A percentile compares a stretch with the other conserved stretches of the same genome.
These are phyloP conservation scores for Trichoderma oligosporum DNA, from an alignment of 2,329 filamentous ascomycete genomes.

Conservation along the genomic window DNA sequence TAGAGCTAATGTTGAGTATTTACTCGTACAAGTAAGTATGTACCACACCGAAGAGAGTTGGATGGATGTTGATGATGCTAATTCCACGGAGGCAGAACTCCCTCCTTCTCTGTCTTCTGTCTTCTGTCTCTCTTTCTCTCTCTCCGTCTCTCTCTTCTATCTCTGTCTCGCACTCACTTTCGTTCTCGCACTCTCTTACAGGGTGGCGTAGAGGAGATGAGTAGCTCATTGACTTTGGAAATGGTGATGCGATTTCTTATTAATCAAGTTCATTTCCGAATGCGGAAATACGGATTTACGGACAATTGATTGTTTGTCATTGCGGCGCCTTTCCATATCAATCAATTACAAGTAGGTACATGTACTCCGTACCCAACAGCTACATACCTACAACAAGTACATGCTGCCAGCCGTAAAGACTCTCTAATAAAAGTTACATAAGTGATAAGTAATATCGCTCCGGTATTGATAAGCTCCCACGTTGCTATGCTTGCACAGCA, in stretches of 20 bases:
- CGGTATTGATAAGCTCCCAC: background rate
- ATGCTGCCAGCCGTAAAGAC: background rate
- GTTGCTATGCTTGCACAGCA: background rate
- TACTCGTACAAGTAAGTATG: background rate
- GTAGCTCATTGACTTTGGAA: background rate
- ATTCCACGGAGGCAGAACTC: too few species aligned
- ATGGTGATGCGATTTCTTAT: background rate
- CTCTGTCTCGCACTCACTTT: too few species aligned
- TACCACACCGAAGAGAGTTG: background rate
- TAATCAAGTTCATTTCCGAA: constrained; percentile 3
- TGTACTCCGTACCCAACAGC: too few species aligned
- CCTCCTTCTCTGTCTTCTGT: too few species aligned
- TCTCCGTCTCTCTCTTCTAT: too few species aligned
- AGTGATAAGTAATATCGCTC: background rate
- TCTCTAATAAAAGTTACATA: background rate
- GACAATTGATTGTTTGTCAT: background rate
- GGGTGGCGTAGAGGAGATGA: background rate
- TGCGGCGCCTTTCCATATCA: background rate
- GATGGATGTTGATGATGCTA: background rate
- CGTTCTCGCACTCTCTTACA: background rate
- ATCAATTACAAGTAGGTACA: background rate
- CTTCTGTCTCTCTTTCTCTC: too few species aligned
- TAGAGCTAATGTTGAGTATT: background rate
- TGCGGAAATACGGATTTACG: constrained; percentile 11
- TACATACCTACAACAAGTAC: background rate